phyloP scores from a whole-genome alignment of 2,329 filamentous ascomycete genomes.

The Chaetothyriales sp. region DNA sequence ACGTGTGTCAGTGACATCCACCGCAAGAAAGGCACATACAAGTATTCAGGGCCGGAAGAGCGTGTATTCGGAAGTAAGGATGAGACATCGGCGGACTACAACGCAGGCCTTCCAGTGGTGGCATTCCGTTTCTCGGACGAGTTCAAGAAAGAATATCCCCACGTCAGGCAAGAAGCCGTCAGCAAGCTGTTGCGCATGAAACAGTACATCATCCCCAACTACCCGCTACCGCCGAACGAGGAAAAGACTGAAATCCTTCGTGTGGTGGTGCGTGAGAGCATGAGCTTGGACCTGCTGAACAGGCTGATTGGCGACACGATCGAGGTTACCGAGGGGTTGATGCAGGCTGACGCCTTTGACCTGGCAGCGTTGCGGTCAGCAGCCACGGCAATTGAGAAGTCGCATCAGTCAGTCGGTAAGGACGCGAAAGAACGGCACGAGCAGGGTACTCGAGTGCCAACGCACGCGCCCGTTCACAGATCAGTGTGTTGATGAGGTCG shows the following conservation, averaged over 20 bases:
- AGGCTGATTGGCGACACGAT: slow-evolving; percentile 46
- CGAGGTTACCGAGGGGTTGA: slow-evolving; percentile 45
- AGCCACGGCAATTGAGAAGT: slow-evolving; percentile 28
- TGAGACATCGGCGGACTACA: slow-evolving; percentile 45
- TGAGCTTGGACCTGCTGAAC: slow-evolving; percentile 54
- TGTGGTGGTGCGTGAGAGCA: slow-evolving; percentile 51
- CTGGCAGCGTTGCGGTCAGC: slow-evolving; percentile 34
- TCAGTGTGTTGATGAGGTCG: slow-evolving; percentile 28
- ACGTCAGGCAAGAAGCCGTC: slow-evolving; percentile 49
- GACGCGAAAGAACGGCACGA: slow-evolving; percentile 24
- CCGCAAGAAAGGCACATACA: slow-evolving; percentile 36
- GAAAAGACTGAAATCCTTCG: slow-evolving; percentile 50
- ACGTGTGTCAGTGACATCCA: slow-evolving; percentile 51
- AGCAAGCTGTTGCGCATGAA: slow-evolving; percentile 48
- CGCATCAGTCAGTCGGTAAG: slow-evolving; percentile 24
- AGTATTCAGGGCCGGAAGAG: slow-evolving; percentile 28
- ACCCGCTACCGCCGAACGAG: slow-evolving; percentile 48
- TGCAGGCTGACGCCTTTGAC: slow-evolving; percentile 39
- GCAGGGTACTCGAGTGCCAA: slow-evolving; percentile 31
- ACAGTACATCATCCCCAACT: slow-evolving; percentile 59
- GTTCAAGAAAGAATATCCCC: slow-evolving; percentile 45
- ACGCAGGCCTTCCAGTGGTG: slow-evolving; percentile 53
- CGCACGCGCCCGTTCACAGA: slow-evolving; percentile 34
- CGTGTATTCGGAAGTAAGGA: slow-evolving; percentile 27
- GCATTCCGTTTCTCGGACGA: slow-evolving; percentile 48